Conservation (phyloP, 176 grass and related monocot species). For the Pontederia paniculata region DNA sequence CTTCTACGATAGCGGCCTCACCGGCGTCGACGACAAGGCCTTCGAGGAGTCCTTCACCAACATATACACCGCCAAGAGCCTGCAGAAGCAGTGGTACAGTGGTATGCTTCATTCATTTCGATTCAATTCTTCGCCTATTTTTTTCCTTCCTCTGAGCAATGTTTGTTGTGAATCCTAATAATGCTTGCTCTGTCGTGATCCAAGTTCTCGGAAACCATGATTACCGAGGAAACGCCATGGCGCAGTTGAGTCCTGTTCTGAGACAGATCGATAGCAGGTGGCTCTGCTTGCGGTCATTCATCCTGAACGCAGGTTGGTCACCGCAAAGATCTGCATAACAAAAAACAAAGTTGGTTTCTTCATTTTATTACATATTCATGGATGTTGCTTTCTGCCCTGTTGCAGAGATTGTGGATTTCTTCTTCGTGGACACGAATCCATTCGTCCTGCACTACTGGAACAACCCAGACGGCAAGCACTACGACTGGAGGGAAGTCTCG, state of each 20-base stretch:
- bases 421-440: conserved; percentile 66
- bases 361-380: not conserved
- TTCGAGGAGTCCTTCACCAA: conserved; percentile 73
- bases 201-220: conserved; percentile 84
- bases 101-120: conserved; percentile 25
- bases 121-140: not conserved
- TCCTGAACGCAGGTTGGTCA: conserved; percentile 36
- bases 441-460: conserved; percentile 56
- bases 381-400: not conserved
- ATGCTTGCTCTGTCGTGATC: not conserved
- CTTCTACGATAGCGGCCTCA: conserved; percentile 64
- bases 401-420: conserved; percentile 45
- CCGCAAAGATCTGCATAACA: not conserved
- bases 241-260: conserved; percentile 36
- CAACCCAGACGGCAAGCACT: conserved; percentile 10
- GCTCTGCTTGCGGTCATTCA: conserved; percentile 60
- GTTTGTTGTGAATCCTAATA: no score
- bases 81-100: conserved; percentile 74
- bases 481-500: conserved; percentile 55
- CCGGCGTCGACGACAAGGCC: conserved; percentile 41
- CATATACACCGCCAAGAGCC: conserved; percentile 60
- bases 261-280: conserved; percentile 38
- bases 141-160: not conserved
- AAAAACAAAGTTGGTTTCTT: not conserved
- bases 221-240: conserved; percentile 45